Evolutionary conservation across 306 rosid genomes (phyloP), one percentile per base, ranked within the genome.

Genomic region (Biancaea sappan): DNA sequence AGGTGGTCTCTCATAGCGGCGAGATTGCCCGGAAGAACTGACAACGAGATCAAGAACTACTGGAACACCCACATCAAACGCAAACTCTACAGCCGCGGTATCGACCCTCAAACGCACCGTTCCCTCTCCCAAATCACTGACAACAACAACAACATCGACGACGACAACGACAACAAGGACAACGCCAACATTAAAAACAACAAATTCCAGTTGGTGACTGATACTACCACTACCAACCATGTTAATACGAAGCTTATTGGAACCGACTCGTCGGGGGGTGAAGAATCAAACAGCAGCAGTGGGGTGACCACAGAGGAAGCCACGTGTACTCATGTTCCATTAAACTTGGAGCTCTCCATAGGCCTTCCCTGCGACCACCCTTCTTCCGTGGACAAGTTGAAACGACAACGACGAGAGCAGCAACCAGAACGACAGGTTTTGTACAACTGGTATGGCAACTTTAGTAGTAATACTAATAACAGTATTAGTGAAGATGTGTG

Each of bases 1-100:
- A 89, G 96, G 40, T 90, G 96, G 90, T 82, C 96, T 40, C 18
- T 73, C 10, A 90, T 90, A 46, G 92, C 96, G 0, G 80, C 74
- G 8, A 70, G 77, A 9, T 76, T 87, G 37, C 90, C 90, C 0
- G 90, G 92, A 28, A 81, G 96, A 78, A 90, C 96, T 0, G 92
- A 90, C 29, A 89, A 89, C 3, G 88, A 87, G 77, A 86, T 89
- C 11, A 89, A 89, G 83, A 89, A 89, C 72, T 84, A 90, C 48
- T 88, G 91, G 89, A 90, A 90, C 54, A 86, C 91, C 0, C 84
- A 83, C 74, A 48, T 90, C 31, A 88, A 75, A 50, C 80, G 91
- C 2, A 70, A 81, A 34, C 88, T 90, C 35, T 52, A 69, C 3
- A 60, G 48, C 63, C 69, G 80, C 0, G 89, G 93, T 69, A 75